A percentile compares a stretch with the other conserved stretches of the same genome.
Conservation (phyloP, 768 basidiomycete species). For the Kwoniella shandongensis region DNA sequence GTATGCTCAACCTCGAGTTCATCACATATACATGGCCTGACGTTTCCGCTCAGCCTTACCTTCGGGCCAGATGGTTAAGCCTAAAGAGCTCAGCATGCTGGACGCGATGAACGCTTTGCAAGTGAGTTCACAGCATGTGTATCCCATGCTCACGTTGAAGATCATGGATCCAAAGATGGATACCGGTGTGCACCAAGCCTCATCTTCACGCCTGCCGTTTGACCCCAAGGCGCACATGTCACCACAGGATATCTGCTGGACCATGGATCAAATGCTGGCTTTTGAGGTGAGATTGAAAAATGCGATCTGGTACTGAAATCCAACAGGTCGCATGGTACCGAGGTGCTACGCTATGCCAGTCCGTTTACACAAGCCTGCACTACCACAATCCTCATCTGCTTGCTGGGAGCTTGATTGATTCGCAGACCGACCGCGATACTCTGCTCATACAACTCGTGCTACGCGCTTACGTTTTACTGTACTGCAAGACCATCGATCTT, state of each 20-base stretch:
- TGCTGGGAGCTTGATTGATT: slow-evolving; percentile 3
- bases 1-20: slow-evolving; percentile 1
- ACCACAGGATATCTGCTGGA: slow-evolving; percentile 83
- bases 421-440: slow-evolving; percentile 56
- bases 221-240: slow-evolving; percentile 65
- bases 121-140: slow-evolving; percentile 55
- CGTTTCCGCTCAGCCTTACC: slow-evolving; percentile 30
- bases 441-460: slow-evolving; percentile 71
- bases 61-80: slow-evolving; percentile 64
- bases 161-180: slow-evolving; percentile 89
- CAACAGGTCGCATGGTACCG: slow-evolving; percentile 81
- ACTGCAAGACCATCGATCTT: slow-evolving; percentile 78
- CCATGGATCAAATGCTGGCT: slow-evolving; percentile 72
- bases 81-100: slow-evolving; percentile 68
- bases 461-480: slow-evolving; percentile 64
- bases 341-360: slow-evolving; percentile 81
- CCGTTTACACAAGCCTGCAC: slow-evolving; percentile 75
- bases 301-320: background rate
- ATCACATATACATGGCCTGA: background rate
- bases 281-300: slow-evolving; percentile 63
- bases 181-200: slow-evolving; percentile 61
- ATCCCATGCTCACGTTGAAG: slow-evolving; percentile 55
- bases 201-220: slow-evolving; percentile 54
- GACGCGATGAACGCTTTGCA: slow-evolving; percentile 95
- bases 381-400: slow-evolving; percentile 64